Evolutionary conservation across 148 eudicot species (phyloP).

Genomic region (Talinum fruticosum): DNA sequence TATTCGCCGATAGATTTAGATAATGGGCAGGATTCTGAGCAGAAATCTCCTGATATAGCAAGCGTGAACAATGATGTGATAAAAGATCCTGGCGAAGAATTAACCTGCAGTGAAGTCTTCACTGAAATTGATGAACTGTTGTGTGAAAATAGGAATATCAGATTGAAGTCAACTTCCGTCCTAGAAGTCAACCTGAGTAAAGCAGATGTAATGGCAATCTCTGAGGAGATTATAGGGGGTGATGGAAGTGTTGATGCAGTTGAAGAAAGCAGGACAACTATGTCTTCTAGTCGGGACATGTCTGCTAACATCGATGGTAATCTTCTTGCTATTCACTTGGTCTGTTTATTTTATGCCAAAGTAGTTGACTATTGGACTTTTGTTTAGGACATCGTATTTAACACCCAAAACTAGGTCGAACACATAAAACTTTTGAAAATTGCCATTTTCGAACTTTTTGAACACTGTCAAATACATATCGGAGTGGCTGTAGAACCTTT

Average conservation of each 20-base stretch:
- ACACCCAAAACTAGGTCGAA: not conserved
- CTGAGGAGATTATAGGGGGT: conserved; percentile 8
- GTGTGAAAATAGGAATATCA: conserved; percentile 3
- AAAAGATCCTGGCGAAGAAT: conserved; percentile 7
- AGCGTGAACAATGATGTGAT: conserved; percentile 1
- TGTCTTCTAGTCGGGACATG: conserved; percentile 19
- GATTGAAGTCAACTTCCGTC: not conserved
- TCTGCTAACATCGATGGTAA: conserved; percentile 36
- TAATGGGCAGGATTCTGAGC: conserved; percentile 12
- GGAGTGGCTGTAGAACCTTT: not conserved
- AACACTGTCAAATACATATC: not conserved
- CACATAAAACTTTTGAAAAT: not conserved
- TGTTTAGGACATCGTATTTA: not conserved
- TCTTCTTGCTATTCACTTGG: not conserved
- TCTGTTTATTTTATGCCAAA: not conserved
- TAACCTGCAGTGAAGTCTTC: not conserved
- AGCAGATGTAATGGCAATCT: conserved; percentile 24
- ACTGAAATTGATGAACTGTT: conserved; percentile 14
- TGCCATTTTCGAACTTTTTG: not conserved
- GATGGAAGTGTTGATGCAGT: not conserved
- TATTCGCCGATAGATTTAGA: conserved; percentile 13
- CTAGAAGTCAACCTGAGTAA: not conserved
- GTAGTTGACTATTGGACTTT: not conserved
- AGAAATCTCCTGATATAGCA: conserved; percentile 13
- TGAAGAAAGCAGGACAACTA: conserved; percentile 20